Base-by-base conservation (phyloP, 2,329 filamentous ascomycete genomes). In the Xylariaceae sp. region DNA sequence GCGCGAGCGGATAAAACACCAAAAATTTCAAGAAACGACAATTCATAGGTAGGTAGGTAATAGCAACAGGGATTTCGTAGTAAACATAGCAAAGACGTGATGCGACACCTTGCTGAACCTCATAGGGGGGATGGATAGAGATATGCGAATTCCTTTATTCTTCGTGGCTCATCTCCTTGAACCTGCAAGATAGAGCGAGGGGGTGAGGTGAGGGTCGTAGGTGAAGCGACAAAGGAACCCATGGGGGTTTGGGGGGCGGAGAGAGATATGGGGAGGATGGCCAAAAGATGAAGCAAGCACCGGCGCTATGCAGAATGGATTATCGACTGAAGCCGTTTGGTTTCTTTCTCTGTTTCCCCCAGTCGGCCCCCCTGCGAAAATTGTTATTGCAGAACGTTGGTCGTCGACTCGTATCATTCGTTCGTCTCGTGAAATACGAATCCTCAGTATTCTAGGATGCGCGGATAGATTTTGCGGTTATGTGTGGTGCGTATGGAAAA, bases 271-370 rank as follows among this genome's bases (percentile, higher is more conserved):
- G 23, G 23, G 23, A 10, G 45, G 49, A 18, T 18, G 37, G 58
- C 55, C 13, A 56, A 62, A 62, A 60, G 30, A 57, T 58, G 53
- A 62, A 55, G 23, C 23, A 30, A 53, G 55, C 55, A 56, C 64
- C 60, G 64, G 56, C 62, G 62, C 64, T 58, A 64, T 65, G 64
- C 64, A 64, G 23, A 50, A 61, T 59, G 60, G 50, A 60, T 62
- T 53, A 61, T 60, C 39, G 47, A 57, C 53, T 30, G 55, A 53
- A 49, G 52, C 52, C 60, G 48, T 51, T 55, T 42, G 55, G 23
- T 30, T 5, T 18, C 17, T 18, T 30, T 30, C 23, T 30, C 23
- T 50, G 49, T 52, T 49, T 49, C 53, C 37, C 44, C 44, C 44
- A 52, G 61, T 47, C 15, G 47, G 63, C 35, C 60, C 62, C 52